These are phyloP conservation scores for Backusella luteola DNA, from an alignment of 192 early-diverging fungal species.

Conservation along the genomic window DNA sequence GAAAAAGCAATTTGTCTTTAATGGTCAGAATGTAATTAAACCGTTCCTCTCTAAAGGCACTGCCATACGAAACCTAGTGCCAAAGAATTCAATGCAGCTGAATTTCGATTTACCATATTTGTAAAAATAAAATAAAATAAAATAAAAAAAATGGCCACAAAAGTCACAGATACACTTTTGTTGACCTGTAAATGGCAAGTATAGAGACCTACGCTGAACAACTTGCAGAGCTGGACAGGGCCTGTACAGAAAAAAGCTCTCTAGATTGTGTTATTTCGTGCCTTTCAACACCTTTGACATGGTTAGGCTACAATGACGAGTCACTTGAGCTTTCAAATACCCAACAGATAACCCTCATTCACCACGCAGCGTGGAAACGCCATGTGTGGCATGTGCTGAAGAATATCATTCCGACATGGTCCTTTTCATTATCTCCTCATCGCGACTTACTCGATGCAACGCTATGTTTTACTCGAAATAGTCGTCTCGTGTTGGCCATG, in stretches of 20 bases:
- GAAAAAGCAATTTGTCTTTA: no score
- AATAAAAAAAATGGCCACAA: background rate
- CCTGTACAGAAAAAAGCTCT: background rate
- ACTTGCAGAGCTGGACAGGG: background rate
- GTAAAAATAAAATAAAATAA: background rate
- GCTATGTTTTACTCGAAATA: background rate
- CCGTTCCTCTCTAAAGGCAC: background rate
- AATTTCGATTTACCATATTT: background rate
- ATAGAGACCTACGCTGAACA: background rate
- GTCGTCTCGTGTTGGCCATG: background rate
- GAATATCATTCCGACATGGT: constrained; percentile 8
- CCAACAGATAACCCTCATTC: background rate
- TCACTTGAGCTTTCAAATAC: background rate
- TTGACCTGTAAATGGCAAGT: background rate
- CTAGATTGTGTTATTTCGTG: background rate
- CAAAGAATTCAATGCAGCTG: background rate
- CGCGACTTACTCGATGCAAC: background rate
- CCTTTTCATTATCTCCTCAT: constrained; percentile 1
- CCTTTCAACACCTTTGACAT: constrained; percentile 1
- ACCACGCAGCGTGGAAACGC: constrained; percentile 6
- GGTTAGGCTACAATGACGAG: background rate
- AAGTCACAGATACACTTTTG: background rate
- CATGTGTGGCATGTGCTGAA: constrained; percentile 14
- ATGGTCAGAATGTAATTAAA: background rate
- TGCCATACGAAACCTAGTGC: background rate